A percentile compares a stretch with the other conserved stretches of the same genome.
Conservation (phyloP, 176 grass and related monocot species). For the Avena eriantha region DNA sequence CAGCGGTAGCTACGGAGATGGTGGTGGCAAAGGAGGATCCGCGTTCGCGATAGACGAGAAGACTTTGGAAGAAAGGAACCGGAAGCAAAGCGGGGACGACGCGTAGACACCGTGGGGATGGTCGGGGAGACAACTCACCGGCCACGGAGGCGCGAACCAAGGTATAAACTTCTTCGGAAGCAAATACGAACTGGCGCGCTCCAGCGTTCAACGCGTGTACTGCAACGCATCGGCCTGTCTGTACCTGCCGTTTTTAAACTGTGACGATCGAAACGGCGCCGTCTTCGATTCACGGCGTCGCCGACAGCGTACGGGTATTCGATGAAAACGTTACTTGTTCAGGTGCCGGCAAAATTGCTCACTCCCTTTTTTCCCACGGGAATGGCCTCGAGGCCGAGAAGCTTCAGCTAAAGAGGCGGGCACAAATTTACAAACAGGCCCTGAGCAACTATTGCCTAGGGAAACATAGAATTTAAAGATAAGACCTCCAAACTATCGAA, state of each 20-base stretch:
- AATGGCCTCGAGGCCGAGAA: too few species aligned
- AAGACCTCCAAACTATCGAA: too few species aligned
- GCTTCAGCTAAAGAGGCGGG: too few species aligned
- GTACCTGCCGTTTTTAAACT: neutral
- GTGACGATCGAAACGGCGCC: neutral
- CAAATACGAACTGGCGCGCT: neutral
- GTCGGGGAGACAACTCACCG: constrained; percentile 38
- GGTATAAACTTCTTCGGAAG: neutral
- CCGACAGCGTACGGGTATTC: neutral
- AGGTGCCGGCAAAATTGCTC: too few species aligned
- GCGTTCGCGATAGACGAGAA: neutral
- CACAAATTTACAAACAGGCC: too few species aligned
- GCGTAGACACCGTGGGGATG: constrained; percentile 50
- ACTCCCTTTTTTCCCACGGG: too few species aligned
- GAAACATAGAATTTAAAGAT: too few species aligned
- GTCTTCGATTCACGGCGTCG: neutral
- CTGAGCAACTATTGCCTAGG: too few species aligned
- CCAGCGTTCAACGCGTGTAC: neutral
- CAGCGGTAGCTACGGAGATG: neutral
- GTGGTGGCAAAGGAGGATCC: constrained; percentile 22
- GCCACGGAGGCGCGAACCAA: constrained; percentile 34
- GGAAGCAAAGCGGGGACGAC: constrained; percentile 21
- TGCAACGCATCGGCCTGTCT: neutral
- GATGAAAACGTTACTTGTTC: too few species aligned
- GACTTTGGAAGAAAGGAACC: constrained; percentile 50